Evolutionary conservation across 257 asterid species (phyloP), one percentile per base, ranked within the genome.

Genomic region (Eustoma russellianum): DNA sequence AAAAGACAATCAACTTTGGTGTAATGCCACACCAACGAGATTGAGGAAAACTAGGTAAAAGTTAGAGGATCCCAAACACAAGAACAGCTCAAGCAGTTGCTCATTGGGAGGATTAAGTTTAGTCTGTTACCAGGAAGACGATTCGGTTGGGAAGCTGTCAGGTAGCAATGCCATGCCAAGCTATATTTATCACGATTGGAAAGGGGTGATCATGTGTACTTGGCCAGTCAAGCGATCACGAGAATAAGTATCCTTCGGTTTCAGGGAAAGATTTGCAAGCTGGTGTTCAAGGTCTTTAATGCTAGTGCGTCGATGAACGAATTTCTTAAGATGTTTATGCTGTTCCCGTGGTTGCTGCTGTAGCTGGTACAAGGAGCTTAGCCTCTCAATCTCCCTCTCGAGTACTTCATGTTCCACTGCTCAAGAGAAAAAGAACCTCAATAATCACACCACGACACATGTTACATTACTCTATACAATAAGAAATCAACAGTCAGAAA

Each of bases 341-440:
- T 15, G 46, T 17, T 35, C 33, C 14, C 11, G 53, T 3, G 53
- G 35, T 45, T 64, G 76, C 43, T 75, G 76, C 41, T 66, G 79
- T 19, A 77, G 84, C 74, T 72, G 79, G 74, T 83, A 83, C 57
- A 88, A 51, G 67, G 72, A 70, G 62, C 78, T 78, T 40, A 92
- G 70, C 67, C 97, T 83, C 57, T 72, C 86, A 2, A 72, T 78
- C 72, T 92, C 97, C 73, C 94, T 79, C 72, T 92, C 95, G 76
- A 92, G 61, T 52, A 85, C 86, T 24, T 88, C 97, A 56, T 88
- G 94, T 77, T 92, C 99, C 71, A 92, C 99, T 92, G 87, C 82
- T 68, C 43, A 69, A 17, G 54, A 48, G 53, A 70, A 43, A 41
- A 50, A 28, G 19, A 48, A 14, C 3, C 3, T 24, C 30, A 24